Percentiles rank a stretch among this genome's conserved stretches.
These are phyloP conservation scores for Colletotrichum destructivum DNA, from an alignment of 2,329 filamentous ascomycete species.

Conservation along the genomic window DNA sequence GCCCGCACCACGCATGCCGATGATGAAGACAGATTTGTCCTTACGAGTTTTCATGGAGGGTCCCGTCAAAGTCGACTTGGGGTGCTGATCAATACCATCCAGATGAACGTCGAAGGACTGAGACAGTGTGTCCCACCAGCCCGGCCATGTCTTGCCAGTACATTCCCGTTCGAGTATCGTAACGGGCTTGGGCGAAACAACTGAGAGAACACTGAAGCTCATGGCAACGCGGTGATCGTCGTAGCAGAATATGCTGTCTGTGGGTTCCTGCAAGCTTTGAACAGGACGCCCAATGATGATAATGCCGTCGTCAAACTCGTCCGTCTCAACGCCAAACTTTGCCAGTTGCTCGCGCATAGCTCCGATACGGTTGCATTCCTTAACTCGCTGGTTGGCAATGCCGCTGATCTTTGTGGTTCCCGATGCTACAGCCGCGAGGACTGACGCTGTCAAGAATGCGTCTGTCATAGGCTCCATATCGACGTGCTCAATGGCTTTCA, in stretches of 20 bases:
- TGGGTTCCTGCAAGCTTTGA: slow-evolving; percentile 66
- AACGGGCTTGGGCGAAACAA: slow-evolving; percentile 79
- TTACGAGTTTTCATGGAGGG: slow-evolving; percentile 43
- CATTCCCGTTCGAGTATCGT: slow-evolving; percentile 92
- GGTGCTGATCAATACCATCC: slow-evolving; percentile 77
- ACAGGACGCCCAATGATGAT: slow-evolving; percentile 73
- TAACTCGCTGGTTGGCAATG: slow-evolving; percentile 97
- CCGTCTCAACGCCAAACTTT: slow-evolving; percentile 91
- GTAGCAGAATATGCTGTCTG: slow-evolving; percentile 87
- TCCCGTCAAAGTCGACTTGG: slow-evolving; percentile 37
- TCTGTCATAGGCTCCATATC: slow-evolving; percentile 99
- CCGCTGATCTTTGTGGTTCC: slow-evolving; percentile 90
- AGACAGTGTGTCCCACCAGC: slow-evolving; percentile 94
- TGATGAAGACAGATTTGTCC: slow-evolving; percentile 86
- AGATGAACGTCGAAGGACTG: slow-evolving; percentile 83
- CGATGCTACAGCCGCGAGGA: slow-evolving; percentile 89
- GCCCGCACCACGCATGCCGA: slow-evolving; percentile 97
- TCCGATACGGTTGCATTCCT: slow-evolving; percentile 96
- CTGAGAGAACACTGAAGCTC: slow-evolving; percentile 93
- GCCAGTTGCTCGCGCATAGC: slow-evolving; percentile 96
- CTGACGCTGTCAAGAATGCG: slow-evolving; percentile 95
- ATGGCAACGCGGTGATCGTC: slow-evolving; percentile 98
- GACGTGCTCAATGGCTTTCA: slow-evolving; percentile 84
- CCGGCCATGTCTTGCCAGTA: slow-evolving; percentile 97
- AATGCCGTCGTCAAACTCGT: slow-evolving; percentile 95